Conservation (phyloP, 257 asterid genomes). For the Petrea volubilis region DNA sequence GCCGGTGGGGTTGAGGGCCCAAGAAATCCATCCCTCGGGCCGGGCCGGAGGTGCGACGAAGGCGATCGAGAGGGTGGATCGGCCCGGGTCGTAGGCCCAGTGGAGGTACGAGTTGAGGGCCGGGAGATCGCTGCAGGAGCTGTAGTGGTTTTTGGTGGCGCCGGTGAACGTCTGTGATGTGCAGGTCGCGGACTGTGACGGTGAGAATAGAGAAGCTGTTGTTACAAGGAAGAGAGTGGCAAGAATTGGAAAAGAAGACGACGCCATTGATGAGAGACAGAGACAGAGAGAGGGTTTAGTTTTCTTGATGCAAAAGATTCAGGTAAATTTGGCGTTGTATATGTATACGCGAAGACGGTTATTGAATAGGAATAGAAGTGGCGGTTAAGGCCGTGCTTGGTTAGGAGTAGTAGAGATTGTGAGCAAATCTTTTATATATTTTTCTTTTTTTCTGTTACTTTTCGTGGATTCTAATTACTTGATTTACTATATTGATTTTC, state of each 20-base stretch:
- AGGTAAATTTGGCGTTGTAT: too few species aligned
- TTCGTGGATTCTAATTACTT: too few species aligned
- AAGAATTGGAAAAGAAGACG: slow-evolving; percentile 13
- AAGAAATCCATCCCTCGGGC: slow-evolving; percentile 65
- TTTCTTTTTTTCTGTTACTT: too few species aligned
- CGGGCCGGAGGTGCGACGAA: slow-evolving; percentile 57
- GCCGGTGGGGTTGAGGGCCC: slow-evolving; percentile 67
- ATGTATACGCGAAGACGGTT: too few species aligned
- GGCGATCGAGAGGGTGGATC: slow-evolving; percentile 48
- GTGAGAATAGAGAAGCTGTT: slow-evolving; percentile 19
- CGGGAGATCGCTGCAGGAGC: slow-evolving; percentile 55
- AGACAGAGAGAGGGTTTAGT: too few species aligned
- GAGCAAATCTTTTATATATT: too few species aligned
- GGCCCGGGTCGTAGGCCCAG: slow-evolving; percentile 43
- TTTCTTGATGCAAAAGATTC: too few species aligned
- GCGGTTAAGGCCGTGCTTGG: too few species aligned
- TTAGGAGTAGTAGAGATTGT: too few species aligned
- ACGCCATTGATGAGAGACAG: slow-evolving; percentile 30
- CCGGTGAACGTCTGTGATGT: slow-evolving; percentile 55
- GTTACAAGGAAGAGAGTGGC: slow-evolving; percentile 2
- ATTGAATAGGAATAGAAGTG: too few species aligned
- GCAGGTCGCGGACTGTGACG: slow-evolving; percentile 44
- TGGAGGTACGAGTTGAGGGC: slow-evolving; percentile 51
- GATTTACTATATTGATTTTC: too few species aligned
- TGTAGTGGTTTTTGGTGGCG: slow-evolving; percentile 36